A percentile compares a stretch with the other conserved stretches of the same genome.
Evolutionary conservation across 2,329 filamentous ascomycete species (phyloP).

Genomic region (Sporothrix pallida): DNA sequence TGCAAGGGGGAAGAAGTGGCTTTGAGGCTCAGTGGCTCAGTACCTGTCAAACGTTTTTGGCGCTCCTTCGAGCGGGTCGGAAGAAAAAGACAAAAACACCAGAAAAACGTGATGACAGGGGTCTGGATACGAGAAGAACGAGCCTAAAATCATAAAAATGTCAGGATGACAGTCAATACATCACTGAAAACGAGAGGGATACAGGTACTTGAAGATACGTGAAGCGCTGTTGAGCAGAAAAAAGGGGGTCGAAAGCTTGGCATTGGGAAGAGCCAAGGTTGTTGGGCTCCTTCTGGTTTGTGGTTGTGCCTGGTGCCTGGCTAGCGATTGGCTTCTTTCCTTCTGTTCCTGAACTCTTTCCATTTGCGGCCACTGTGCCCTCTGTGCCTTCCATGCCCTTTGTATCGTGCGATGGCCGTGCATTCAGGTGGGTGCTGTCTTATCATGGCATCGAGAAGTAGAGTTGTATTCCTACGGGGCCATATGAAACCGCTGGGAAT

Average conservation of each 20-base stretch:
- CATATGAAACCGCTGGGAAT: background rate
- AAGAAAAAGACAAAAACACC: background rate
- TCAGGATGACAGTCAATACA: background rate
- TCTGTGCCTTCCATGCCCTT: background rate
- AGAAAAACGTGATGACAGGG: background rate
- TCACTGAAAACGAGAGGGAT: too few relatives aligned
- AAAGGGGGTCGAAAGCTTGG: background rate
- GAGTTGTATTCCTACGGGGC: background rate
- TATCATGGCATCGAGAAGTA: background rate
- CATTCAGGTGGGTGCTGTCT: background rate
- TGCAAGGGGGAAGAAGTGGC: background rate
- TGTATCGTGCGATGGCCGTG: background rate
- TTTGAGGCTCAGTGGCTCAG: background rate
- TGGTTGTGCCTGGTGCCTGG: conserved; percentile 14
- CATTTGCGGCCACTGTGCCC: background rate
- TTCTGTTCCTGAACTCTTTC: too few relatives aligned
- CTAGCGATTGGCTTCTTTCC: background rate
- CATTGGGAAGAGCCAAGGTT: background rate
- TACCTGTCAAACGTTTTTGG: background rate
- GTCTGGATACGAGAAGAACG: background rate
- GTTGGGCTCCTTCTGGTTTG: background rate
- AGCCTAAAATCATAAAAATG: background rate
- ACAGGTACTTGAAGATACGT: background rate
- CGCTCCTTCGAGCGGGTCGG: background rate
- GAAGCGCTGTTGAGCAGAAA: background rate